Conservation (phyloP, 1,284 basidiomycete genomes). For the Xanthoconium separans region DNA sequence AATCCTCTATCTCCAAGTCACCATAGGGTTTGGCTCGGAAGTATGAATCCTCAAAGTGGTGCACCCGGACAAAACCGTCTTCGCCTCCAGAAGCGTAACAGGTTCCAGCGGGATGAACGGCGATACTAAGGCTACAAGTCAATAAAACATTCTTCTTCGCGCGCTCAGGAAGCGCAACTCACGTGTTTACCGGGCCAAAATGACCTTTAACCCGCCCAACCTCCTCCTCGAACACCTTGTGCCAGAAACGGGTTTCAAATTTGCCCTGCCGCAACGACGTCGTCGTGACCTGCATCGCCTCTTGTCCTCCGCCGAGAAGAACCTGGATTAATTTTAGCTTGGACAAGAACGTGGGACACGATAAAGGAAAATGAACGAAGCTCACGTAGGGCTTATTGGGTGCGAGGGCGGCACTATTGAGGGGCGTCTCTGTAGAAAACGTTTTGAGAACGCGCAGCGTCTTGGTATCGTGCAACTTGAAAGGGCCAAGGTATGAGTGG, state of each 20-base stretch:
- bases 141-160: not conserved
- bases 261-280: constrained; percentile 93
- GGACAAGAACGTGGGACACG: not conserved
- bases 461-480: constrained; percentile 86
- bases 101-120: constrained; percentile 88
- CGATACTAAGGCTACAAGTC: constrained; percentile 56
- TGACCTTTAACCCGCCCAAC: constrained; percentile 96
- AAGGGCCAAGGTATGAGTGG: constrained; percentile 1
- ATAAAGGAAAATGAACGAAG: constrained; percentile 4
- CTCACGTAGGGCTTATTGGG: constrained; percentile 83
- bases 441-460: constrained; percentile 92
- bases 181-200: constrained; percentile 98
- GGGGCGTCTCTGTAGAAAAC: constrained; percentile 89
- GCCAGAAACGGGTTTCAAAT: constrained; percentile 99
- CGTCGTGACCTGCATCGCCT: constrained; percentile 97
- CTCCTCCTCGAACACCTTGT: constrained; percentile 98
- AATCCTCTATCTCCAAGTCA: constrained; percentile 70
- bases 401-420: constrained; percentile 92
- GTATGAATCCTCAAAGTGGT: constrained; percentile 91
- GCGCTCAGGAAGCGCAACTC: constrained; percentile 33
- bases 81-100: constrained; percentile 95
- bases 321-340: constrained; percentile 46
- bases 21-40: constrained; percentile 89
- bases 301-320: constrained; percentile 94
- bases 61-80: constrained; percentile 92